These are phyloP conservation scores for Dactylis glomerata DNA, from an alignment of 176 grass and related monocot species.

Conservation along the genomic window DNA sequence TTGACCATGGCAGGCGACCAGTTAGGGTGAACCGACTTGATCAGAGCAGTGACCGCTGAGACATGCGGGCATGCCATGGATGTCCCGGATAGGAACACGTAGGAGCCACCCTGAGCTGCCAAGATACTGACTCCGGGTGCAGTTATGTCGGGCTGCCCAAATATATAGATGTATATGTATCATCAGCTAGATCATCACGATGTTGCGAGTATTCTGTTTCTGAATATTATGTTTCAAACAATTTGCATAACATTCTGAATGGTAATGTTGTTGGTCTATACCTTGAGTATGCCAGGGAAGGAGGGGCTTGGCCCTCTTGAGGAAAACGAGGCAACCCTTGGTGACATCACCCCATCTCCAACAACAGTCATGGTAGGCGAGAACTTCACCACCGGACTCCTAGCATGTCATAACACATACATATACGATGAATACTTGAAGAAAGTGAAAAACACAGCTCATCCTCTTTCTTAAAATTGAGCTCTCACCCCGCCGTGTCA, in stretches of 20 bases:
- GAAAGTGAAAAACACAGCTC: not conserved
- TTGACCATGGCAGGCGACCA: constrained; percentile 55
- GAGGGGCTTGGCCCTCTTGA: not conserved
- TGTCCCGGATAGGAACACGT: constrained; percentile 11
- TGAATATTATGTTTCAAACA: not conserved
- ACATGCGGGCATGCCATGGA: constrained; percentile 50
- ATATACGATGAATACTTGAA: not conserved
- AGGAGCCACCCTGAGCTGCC: not conserved
- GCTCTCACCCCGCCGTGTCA: not conserved
- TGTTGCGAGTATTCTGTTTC: not conserved
- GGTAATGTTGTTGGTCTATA: not conserved
- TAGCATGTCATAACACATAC: not conserved
- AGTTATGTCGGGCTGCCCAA: constrained; percentile 34
- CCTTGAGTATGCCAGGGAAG: constrained; percentile 8
- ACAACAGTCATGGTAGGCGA: not conserved
- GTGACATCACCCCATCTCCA: constrained; percentile 1
- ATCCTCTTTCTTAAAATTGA: not conserved
- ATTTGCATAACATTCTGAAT: too few relatives aligned
- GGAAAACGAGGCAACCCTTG: not conserved
- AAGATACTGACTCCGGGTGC: constrained; percentile 34
- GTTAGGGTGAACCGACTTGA: constrained; percentile 29
- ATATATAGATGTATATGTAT: not conserved
- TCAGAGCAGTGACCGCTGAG: constrained; percentile 18
- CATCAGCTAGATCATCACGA: not conserved
- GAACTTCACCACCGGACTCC: not conserved